A percentile compares a stretch with the other conserved stretches of the same genome.
phyloP scores from a whole-genome alignment of 2,329 filamentous ascomycete species.

The Alternaria sp. region DNA sequence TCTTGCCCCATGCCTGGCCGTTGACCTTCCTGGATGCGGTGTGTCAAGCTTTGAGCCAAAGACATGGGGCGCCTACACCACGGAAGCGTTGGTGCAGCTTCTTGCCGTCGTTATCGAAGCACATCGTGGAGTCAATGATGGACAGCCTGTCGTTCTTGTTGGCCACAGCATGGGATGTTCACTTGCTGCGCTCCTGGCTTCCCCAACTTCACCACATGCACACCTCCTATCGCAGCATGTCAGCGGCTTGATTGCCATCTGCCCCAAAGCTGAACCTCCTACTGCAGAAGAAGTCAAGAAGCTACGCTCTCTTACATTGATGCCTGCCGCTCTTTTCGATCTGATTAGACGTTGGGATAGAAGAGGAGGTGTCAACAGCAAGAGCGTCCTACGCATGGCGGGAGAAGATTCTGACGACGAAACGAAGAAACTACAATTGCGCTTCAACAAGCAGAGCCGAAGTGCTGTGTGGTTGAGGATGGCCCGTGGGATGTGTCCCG shows the following conservation, averaged over 20 bases:
- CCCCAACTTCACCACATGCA: constrained; percentile 60
- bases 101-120: constrained; percentile 76
- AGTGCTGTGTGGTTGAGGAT: constrained; percentile 85
- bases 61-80: constrained; percentile 78
- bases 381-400: constrained; percentile 79
- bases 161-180: constrained; percentile 92
- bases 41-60: constrained; percentile 75
- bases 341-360: constrained; percentile 79
- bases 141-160: constrained; percentile 78
- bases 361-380: constrained; percentile 76
- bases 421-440: constrained; percentile 70
- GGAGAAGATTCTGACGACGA: constrained; percentile 70
- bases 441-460: constrained; percentile 81
- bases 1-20: constrained; percentile 80
- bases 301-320: constrained; percentile 65
- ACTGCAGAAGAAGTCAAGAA: constrained; percentile 58
- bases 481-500: constrained; percentile 73
- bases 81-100: constrained; percentile 75
- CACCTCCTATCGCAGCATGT: constrained; percentile 67
- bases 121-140: constrained; percentile 68
- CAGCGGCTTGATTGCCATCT: constrained; percentile 80
- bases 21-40: constrained; percentile 92
- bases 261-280: constrained; percentile 72
- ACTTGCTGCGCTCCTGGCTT: constrained; percentile 74
- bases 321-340: constrained; percentile 77